phyloP scores from a whole-genome alignment of 2,329 filamentous ascomycete species.

The Alternaria sp. region DNA sequence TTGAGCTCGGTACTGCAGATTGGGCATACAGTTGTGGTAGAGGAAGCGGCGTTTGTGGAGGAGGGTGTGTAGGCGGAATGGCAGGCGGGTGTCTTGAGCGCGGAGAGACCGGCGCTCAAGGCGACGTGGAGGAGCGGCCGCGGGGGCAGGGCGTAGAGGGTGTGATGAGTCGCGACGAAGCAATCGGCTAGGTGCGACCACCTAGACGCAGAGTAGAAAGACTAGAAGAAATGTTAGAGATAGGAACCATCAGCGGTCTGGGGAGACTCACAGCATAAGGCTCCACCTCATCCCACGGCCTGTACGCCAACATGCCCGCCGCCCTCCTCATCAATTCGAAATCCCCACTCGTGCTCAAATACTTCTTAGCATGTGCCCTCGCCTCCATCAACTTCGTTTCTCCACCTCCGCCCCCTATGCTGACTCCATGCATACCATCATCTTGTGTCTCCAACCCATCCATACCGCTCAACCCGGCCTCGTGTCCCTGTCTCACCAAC shows the following conservation, averaged over 20 bases:
- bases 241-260: neutral
- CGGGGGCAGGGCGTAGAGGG: constrained; percentile 79
- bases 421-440: constrained; percentile 70
- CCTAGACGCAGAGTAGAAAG: constrained; percentile 74
- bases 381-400: constrained; percentile 74
- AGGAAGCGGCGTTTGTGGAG: constrained; percentile 61
- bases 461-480: constrained; percentile 32
- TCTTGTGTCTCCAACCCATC: constrained; percentile 30
- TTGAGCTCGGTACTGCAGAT: constrained; percentile 97
- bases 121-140: constrained; percentile 89
- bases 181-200: constrained; percentile 79
- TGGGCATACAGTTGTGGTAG: constrained; percentile 78
- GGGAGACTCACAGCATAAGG: constrained; percentile 62
- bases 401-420: constrained; percentile 43
- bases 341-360: constrained; percentile 73
- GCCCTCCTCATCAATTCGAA: constrained; percentile 74
- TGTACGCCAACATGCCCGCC: constrained; percentile 80
- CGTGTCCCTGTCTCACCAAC: constrained; percentile 69
- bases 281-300: constrained; percentile 64
- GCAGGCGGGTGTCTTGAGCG: constrained; percentile 93
- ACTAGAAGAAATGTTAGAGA: constrained; percentile 52
- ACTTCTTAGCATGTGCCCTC: constrained; percentile 80
- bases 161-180: constrained; percentile 87
- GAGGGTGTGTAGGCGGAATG: constrained; percentile 71
- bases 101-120: constrained; percentile 86